A percentile compares a stretch with the other conserved stretches of the same genome.
phyloP scores from a whole-genome alignment of 441 rosid species.

The Populus trichocarpa region DNA sequence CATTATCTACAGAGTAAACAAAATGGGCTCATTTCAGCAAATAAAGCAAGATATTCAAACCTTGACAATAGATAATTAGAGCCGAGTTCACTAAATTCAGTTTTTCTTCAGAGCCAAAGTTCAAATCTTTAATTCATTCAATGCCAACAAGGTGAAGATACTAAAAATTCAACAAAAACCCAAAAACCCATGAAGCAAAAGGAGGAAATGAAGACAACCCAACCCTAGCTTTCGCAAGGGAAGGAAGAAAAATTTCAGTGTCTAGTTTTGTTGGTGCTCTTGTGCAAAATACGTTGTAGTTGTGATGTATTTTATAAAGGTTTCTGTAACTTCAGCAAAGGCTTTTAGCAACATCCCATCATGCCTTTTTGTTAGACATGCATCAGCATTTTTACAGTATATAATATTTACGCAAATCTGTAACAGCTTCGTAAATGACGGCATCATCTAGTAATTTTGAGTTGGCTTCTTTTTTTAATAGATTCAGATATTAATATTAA shows the following conservation, averaged over 20 bases:
- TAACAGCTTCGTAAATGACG: too few relatives aligned
- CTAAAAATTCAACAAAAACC: background rate
- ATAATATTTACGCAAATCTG: too few relatives aligned
- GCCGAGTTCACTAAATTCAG: background rate
- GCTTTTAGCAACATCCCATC: too few relatives aligned
- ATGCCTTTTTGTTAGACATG: too few relatives aligned
- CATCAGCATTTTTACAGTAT: too few relatives aligned
- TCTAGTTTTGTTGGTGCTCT: background rate
- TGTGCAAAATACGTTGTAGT: too few relatives aligned
- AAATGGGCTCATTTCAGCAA: background rate
- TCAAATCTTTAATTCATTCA: background rate
- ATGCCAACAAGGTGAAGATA: background rate
- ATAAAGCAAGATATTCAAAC: background rate
- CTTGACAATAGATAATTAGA: background rate
- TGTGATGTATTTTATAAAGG: too few relatives aligned
- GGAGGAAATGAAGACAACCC: background rate
- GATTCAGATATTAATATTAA: too few relatives aligned
- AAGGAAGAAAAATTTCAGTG: too few relatives aligned
- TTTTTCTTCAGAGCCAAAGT: background rate
- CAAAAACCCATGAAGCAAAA: background rate
- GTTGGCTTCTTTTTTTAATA: too few relatives aligned
- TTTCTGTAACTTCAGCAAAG: too few relatives aligned
- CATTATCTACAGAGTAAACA: background rate
- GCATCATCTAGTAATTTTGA: too few relatives aligned
- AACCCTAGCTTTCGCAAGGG: background rate